Evolutionary conservation across 805 yeast genomes (phyloP).

Genomic region (Wickerhamomyces hampshirensis): DNA sequence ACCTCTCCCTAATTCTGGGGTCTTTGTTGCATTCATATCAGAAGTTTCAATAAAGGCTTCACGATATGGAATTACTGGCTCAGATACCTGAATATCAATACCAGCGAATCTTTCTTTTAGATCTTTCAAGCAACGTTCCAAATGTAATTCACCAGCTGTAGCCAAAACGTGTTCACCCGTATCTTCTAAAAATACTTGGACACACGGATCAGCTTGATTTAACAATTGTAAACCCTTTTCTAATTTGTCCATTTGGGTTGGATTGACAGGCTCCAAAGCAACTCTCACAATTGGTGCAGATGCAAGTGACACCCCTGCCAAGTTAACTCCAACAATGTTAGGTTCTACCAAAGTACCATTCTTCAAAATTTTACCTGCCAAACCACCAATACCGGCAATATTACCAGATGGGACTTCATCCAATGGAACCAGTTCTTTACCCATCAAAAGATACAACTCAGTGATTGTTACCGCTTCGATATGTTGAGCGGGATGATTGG

Average conservation of each 20-base stretch:
- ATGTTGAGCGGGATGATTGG: conserved; percentile 52
- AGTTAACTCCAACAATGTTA: conserved; percentile 57
- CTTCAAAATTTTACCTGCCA: conserved; percentile 76
- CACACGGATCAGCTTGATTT: conserved; percentile 92
- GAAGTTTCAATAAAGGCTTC: conserved; percentile 64
- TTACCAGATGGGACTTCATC: conserved; percentile 89
- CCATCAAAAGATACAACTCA: conserved; percentile 82
- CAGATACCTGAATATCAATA: conserved; percentile 77
- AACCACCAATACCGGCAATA: conserved; percentile 90
- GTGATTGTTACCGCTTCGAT: conserved; percentile 55
- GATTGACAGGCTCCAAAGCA: conserved; percentile 92
- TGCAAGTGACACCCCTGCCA: conserved; percentile 69
- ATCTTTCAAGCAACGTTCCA: conserved; percentile 92
- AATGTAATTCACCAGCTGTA: conserved; percentile 94
- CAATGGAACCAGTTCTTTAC: conserved; percentile 77
- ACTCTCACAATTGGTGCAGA: conserved; percentile 93
- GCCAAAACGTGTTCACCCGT: conserved; percentile 91
- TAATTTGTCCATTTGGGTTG: conserved; percentile 68
- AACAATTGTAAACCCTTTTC: conserved; percentile 75
- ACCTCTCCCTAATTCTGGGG: conserved; percentile 44
- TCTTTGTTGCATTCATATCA: conserved; percentile 47
- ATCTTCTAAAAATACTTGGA: conserved; percentile 78
- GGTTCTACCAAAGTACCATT: conserved; percentile 76
- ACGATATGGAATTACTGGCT: conserved; percentile 91
- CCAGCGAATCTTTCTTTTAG: conserved; percentile 88